Base-by-base conservation (phyloP, 2,329 filamentous ascomycete genomes). In the Ascocoryne sarcoides region DNA sequence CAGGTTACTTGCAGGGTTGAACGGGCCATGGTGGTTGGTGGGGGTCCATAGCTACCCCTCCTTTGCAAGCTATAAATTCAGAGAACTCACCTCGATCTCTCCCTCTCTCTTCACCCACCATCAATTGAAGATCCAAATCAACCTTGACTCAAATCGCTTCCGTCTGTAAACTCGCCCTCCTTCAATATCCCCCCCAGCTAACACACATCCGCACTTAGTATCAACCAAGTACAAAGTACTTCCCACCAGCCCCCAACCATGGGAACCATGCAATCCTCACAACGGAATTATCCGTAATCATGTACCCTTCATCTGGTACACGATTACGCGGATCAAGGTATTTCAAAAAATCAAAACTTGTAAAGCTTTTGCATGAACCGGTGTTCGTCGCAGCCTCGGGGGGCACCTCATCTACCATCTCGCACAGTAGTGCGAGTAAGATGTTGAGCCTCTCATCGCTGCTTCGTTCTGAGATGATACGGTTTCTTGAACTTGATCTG, bases 401-500 rank as follows among this genome's bases (percentile, higher is more conserved):
- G 51, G 52, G 51, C 49, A 39, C 51, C 52, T 48, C 48, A 53
- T 56, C 53, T 42, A 56, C 51, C 54, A 52, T 49, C 45, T 42
- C 42, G 23, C n/a, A n/a, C 23, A 7, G 23, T 12, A 26, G 7
- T 7, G 19, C 12, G 34, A 47, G 57, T 53, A 55, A 57, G 50
- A 58, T 58, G 50, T 33, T 15, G 28, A 28, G 51, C 34, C 42
- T 50, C 48, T 35, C 42, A 48, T 39, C 43, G 45, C 20, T 20
- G 51, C 54, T 57, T 66, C 64, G 68, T 68, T 72, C 76, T 86
- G 82, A 90, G 84, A 92, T 79, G 79, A 92, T 83, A 92, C 85
- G 84, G 86, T 82, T 71, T 43, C 44, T 71, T 37, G 69, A 87
- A 90, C 84, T 90, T 90, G 85, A 90, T 89, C 84, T 86, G 84